Base-by-base conservation (phyloP, 257 asterid genomes). In the Solanum etuberosum region DNA sequence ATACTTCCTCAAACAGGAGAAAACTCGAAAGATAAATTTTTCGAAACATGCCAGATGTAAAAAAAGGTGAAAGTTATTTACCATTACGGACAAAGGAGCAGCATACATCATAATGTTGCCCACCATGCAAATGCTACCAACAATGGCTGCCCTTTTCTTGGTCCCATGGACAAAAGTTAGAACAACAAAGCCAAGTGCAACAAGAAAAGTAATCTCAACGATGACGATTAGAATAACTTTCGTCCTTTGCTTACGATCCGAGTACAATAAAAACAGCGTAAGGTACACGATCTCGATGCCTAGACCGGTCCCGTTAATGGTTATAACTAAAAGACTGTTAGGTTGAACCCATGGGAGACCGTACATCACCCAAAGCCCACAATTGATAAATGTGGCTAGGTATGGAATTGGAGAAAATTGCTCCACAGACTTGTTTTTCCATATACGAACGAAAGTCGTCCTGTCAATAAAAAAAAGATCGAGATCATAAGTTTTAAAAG, bases 271-370 rank as follows among this genome's bases (percentile, higher is more conserved):
- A 76, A 93, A 96, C 0, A 95, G 59, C 5, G 85, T 32, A 74
- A 96, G 31, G 80, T 91, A 95, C 4, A 93, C 88, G 0, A 92
- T 65, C 92, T 96, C 99, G 3, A 96, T 95, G 9, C 83, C 91
- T 10, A 96, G 87, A 0, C 99, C 99, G 0, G 96, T 59, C 0
- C 99, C 98, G 31, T 96, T 95, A 10, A 94, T 92, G 42, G 98
- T 96, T 37, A 96, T 77, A 8, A 96, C 98, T 1, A 95, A 92
- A 10, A 87, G 89, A 93, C 98, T 96, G 73, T 94, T 42, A 0
- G 98, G 98, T 89, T 94, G 96, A 43, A 95, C 98, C 80, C 91
- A 13, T 0, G 99, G 99, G 87, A 95, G 91, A 2, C 99, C 99
- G 68, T 96, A 96, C 68, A 95, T 89, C 59, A 94, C 90, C 99